Percentiles rank a stretch among this genome's conserved stretches.
Conservation (phyloP, 2,329 filamentous ascomycete genomes). For the Fusarium pseudoanthophilum region DNA sequence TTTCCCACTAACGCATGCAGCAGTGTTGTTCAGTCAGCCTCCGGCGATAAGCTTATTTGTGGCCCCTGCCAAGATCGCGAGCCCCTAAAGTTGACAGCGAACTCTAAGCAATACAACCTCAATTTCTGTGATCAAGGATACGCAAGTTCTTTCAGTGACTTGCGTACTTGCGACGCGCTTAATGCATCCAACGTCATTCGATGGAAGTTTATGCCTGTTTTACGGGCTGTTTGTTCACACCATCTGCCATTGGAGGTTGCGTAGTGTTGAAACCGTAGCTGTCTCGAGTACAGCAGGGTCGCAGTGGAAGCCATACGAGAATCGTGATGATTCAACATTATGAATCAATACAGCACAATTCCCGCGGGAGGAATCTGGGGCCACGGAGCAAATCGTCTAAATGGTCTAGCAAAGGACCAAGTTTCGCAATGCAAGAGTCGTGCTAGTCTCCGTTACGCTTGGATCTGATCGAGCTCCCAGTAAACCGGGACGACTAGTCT, state of each 20-base stretch:
- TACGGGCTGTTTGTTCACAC: background rate
- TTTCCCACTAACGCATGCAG: background rate
- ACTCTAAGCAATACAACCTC: background rate
- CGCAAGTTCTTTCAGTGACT: background rate
- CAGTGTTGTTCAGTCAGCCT: background rate
- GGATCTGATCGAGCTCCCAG: background rate
- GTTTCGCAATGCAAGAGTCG: background rate
- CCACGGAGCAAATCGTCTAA: background rate
- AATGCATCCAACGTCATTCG: background rate
- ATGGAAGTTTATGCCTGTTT: background rate
- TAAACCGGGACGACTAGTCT: background rate
- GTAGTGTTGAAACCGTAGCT: slow-evolving; percentile 2
- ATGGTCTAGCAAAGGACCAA: background rate
- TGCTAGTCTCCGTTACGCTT: background rate
- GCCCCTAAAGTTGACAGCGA: background rate
- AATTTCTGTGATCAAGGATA: background rate
- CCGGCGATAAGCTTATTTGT: slow-evolving; percentile 9
- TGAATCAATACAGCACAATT: background rate
- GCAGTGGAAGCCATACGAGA: background rate
- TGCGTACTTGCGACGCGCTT: background rate
- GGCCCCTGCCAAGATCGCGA: slow-evolving; percentile 6
- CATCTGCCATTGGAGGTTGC: background rate
- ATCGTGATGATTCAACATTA: background rate
- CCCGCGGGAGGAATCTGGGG: background rate
- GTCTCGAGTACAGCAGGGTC: slow-evolving; percentile 5